Evolutionary conservation across 164 flowering plant genomes (phyloP).

Genomic region (Platanus orientalis): DNA sequence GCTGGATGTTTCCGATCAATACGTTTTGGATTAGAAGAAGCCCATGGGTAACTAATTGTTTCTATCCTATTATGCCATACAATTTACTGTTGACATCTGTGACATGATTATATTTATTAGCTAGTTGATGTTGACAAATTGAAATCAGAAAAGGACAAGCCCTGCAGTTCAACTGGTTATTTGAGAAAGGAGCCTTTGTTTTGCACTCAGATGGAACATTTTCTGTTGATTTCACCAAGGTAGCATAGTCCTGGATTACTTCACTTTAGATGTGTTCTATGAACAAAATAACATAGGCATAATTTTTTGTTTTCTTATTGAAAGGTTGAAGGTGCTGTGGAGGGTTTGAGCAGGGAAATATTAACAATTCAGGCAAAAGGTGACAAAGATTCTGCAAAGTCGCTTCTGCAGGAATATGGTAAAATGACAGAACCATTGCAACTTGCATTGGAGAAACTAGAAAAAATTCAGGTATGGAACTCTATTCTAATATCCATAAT

Average conservation of each 20-base stretch:
- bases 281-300: neutral
- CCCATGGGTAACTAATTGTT: constrained; percentile 73
- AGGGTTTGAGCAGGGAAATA: constrained; percentile 76
- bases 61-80: constrained; percentile 2
- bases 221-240: constrained; percentile 81
- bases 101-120: neutral
- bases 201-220: constrained; percentile 62
- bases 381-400: constrained; percentile 64
- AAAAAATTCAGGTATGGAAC: constrained; percentile 52
- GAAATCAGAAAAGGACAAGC: constrained; percentile 88
- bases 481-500: neutral
- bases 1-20: constrained; percentile 97
- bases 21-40: constrained; percentile 91
- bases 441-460: constrained; percentile 60
- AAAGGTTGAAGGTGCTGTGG: constrained; percentile 81
- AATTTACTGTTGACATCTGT: neutral
- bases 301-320: constrained; percentile 5
- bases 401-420: constrained; percentile 59
- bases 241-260: constrained; percentile 11
- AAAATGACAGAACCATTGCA: constrained; percentile 49
- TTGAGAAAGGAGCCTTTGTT: constrained; percentile 77
- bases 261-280: neutral
- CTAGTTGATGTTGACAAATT: constrained; percentile 4
- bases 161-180: constrained; percentile 86
- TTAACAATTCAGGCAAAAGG: constrained; percentile 88